These are phyloP conservation scores for Pilobolus umbonatus DNA, from an alignment of 192 early-diverging fungal genomes.

Conservation along the genomic window DNA sequence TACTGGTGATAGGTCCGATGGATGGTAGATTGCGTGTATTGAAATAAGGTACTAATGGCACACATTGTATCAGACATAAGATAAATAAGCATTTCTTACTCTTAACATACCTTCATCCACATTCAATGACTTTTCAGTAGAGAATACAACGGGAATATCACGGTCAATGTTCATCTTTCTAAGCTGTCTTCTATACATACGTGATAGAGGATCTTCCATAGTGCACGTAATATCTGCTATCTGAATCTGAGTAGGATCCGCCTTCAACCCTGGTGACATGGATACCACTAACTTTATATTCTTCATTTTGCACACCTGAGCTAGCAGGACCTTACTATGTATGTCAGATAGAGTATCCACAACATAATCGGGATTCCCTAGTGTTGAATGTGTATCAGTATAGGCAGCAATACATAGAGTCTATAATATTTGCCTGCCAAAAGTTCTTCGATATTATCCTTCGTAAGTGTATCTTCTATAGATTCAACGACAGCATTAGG, in stretches of 20 bases:
- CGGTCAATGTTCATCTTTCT: slow-evolving; percentile 62
- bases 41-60: slow-evolving; percentile 80
- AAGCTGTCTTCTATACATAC: slow-evolving; percentile 71
- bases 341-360: slow-evolving; percentile 91
- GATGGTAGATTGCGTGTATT: slow-evolving; percentile 70
- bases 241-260: slow-evolving; percentile 89
- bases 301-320: slow-evolving; percentile 74
- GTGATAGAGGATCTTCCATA: slow-evolving; percentile 83
- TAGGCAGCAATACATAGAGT: not conserved
- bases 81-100: slow-evolving; percentile 39
- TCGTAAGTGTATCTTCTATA: slow-evolving; percentile 61
- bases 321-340: slow-evolving; percentile 78
- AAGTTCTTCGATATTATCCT: slow-evolving; percentile 56
- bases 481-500: slow-evolving; percentile 80
- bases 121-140: slow-evolving; percentile 84
- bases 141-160: slow-evolving; percentile 85
- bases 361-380: slow-evolving; percentile 58
- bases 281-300: slow-evolving; percentile 75
- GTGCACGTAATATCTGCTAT: slow-evolving; percentile 92
- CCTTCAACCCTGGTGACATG: slow-evolving; percentile 93
- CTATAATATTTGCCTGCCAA: no score
- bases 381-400: slow-evolving; percentile 9
- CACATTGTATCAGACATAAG: slow-evolving; percentile 77
- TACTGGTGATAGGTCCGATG: slow-evolving; percentile 75
- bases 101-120: slow-evolving; percentile 33